Base-by-base conservation (phyloP, 2,329 filamentous ascomycete species). In the Domatiomyces globalis region DNA sequence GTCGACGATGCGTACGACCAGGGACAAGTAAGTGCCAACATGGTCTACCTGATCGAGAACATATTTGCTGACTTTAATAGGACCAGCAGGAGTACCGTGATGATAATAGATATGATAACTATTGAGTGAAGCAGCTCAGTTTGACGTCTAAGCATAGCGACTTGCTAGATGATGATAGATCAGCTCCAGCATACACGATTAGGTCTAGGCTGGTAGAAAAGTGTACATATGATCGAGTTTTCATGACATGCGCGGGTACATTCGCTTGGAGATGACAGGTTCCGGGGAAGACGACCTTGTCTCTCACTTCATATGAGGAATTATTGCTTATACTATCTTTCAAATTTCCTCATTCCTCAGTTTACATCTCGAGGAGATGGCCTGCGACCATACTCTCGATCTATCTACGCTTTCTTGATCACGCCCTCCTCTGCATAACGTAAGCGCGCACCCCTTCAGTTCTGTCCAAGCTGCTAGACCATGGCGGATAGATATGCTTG, bases 1-100 rank as follows among this genome's bases (percentile, higher is more conserved):
- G 57, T 73, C 17, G 68, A 67, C 42, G 56, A 69, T 61, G 63
- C 69, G 12, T 73, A 72, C 58, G 71, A 74, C 56, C 61, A 65
- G 50, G 70, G 70, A 4, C 61, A 65, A 49, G 62, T 39, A 5
- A 39, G 12, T 15, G 15, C 15, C 33, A 39, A 15, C 5, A 10
- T 10, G 15, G 33, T 39, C 33, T 39, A 15, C 12, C 12, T 5
- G 10, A 10, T 15, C 61, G 43, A 39, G 33, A 39, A 39, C 4
- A 15, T 15, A 15, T 15, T 5, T 15, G 10, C 33, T 39, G 33
- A 39, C 33, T 15, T 7, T 39, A 15, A 5, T 15, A 39, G 33
- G 9, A 15, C 33, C 4, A 10, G 5, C 33, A 39, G 33, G 10
- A 39, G 33, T 39, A 15, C 10, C 33, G 33, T 39, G 33, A 39